phyloP scores from a whole-genome alignment of 139 green algal species.

The Coccomyxa sp. region DNA sequence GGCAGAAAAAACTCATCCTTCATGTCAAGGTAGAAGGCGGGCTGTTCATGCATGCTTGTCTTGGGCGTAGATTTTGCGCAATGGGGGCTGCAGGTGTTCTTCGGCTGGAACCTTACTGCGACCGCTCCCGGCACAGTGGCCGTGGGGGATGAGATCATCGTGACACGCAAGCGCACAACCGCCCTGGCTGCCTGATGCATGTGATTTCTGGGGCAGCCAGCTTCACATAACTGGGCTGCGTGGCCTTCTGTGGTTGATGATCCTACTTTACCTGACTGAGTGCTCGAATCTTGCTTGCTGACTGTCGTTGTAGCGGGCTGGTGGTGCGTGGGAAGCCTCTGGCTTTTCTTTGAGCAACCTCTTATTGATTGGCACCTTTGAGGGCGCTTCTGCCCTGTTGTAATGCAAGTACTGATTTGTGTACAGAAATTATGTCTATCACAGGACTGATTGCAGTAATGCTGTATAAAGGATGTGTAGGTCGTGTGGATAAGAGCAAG shows the following conservation, averaged over 20 bases:
- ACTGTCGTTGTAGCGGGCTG: background rate
- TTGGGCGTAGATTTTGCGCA: too few species aligned
- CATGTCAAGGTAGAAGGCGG: too few species aligned
- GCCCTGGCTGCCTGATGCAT: background rate
- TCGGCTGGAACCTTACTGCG: background rate
- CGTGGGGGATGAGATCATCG: background rate
- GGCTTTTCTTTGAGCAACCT: background rate
- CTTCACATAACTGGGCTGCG: background rate
- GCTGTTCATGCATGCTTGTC: too few species aligned
- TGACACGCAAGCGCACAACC: background rate
- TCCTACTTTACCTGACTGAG: background rate
- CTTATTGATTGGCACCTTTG: too few species aligned
- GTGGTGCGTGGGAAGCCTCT: background rate
- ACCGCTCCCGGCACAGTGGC: background rate
- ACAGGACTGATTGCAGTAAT: too few species aligned
- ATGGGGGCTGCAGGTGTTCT: background rate
- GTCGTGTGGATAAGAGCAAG: too few species aligned
- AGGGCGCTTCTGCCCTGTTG: too few species aligned
- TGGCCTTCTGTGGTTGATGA: background rate
- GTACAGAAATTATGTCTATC: too few species aligned
- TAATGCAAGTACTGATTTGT: too few species aligned
- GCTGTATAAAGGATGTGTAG: too few species aligned
- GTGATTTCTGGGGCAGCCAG: background rate
- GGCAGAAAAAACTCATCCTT: too few species aligned
- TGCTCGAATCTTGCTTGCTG: background rate